These are phyloP conservation scores for Tranzscheliella williamsii DNA, from an alignment of 1,284 basidiomycete species.

Conservation along the genomic window DNA sequence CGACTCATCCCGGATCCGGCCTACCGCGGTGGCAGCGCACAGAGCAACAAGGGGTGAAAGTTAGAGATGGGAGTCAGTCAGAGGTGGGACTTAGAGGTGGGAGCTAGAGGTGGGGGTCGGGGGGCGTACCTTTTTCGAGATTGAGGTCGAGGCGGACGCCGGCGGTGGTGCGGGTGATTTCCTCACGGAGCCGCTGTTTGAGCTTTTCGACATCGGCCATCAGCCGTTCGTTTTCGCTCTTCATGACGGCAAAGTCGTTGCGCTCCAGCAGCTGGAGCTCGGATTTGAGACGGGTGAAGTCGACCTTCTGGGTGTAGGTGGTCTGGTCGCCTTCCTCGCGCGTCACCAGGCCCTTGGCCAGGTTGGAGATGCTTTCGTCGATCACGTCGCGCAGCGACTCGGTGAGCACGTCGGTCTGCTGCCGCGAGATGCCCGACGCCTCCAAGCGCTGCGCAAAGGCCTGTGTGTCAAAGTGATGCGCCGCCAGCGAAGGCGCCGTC, in stretches of 20 bases:
- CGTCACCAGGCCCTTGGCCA: constrained; percentile 53
- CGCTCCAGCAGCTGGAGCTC: constrained; percentile 95
- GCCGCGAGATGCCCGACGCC: constrained; percentile 51
- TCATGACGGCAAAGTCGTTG: constrained; percentile 94
- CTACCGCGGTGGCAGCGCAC: too few relatives aligned
- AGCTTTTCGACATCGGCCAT: constrained; percentile 91
- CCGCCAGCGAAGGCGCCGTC: constrained; percentile 23
- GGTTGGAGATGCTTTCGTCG: constrained; percentile 54
- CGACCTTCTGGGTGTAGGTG: constrained; percentile 67
- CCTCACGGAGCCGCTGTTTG: constrained; percentile 86
- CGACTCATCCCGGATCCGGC: constrained; percentile 89
- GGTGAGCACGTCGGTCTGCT: constrained; percentile 57
- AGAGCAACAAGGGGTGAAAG: neutral
- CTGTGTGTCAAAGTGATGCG: constrained; percentile 58
- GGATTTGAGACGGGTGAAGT: constrained; percentile 94
- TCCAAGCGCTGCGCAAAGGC: constrained; percentile 56
- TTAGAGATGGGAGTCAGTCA: neutral
- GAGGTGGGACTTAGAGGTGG: too few relatives aligned
- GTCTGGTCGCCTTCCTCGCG: constrained; percentile 57
- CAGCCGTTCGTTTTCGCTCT: constrained; percentile 90
- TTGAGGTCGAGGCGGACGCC: constrained; percentile 94
- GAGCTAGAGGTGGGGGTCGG: neutral
- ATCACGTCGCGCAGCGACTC: constrained; percentile 55
- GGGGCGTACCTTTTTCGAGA: constrained; percentile 80
- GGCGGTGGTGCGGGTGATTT: constrained; percentile 81